Evolutionary conservation across 805 yeast species (phyloP), one percentile per base, ranked within the genome.

Genomic region (Starmerella asiatica): DNA sequence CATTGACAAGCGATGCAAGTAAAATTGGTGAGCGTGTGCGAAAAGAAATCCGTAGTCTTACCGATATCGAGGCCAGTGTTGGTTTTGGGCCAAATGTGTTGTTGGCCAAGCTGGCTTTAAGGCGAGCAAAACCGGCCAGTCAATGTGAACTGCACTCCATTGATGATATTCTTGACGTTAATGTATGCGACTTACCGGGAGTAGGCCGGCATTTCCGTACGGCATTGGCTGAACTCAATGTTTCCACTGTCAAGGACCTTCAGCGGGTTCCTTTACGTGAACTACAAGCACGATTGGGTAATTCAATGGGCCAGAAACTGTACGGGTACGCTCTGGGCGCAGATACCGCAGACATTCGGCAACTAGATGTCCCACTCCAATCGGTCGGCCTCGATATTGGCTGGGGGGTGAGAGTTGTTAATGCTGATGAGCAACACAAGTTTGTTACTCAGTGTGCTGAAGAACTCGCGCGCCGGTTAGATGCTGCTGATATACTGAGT

Each of bases 371-470:
- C 3, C 53, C 53, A 11, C 65, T 93, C 21, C 84, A 83, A 50
- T 72, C 91, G 1, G 69, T 88, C 0, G 83, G 94, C 0, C 79
- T 85, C 3, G 97, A 88, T 54, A 78, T 88, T 21, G 82, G 84
- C 46, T 88, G 84, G 78, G 97, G 95, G 0, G 80, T 88, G 1
- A 56, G 97, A 35, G 79, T 86, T 47, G 70, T 73, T 24, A 62
- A 62, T 1, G 63, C 69, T 23, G 56, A 58, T 0, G 83, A 88
- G 53, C 71, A 79, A 19, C 86, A 79, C 45, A 48, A 40, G 4
- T 91, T 88, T 52, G 53, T 83, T 8, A 60, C 64, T 27, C 60
- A 70, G 16, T 59, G 85, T 35, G 64, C 79, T 1, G 58, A 60
- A 23, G 94, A 84, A 51, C 53, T 91, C 36, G 60, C 68, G 36